Evolutionary conservation across 1,284 basidiomycete genomes (phyloP).

Genomic region (Phellopilus nigrolimitatus): DNA sequence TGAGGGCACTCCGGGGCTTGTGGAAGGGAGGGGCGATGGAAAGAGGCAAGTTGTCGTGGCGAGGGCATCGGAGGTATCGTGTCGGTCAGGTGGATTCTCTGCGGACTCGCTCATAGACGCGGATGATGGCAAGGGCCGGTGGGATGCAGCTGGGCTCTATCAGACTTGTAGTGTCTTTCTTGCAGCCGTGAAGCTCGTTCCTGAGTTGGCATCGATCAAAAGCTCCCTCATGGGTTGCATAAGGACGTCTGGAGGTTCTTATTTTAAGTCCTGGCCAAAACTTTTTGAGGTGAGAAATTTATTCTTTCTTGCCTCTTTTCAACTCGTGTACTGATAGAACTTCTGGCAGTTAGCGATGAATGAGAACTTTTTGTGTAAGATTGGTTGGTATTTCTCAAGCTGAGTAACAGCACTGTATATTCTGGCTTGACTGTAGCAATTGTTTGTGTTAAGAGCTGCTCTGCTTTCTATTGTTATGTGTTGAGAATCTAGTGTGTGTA

Average conservation of each 20-base stretch:
- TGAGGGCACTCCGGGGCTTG: conserved; percentile 33
- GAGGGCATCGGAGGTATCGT: conserved; percentile 27
- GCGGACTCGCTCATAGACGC: background rate
- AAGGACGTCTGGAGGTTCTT: background rate
- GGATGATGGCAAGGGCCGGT: conserved; percentile 10
- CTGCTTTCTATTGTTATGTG: background rate
- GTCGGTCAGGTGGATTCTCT: background rate
- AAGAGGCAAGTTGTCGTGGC: conserved; percentile 54
- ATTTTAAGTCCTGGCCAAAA: background rate
- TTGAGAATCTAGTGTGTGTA: background rate
- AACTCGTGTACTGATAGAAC: background rate
- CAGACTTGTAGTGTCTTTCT: background rate
- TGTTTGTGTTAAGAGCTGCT: background rate
- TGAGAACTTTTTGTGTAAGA: background rate
- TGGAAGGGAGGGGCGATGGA: conserved; percentile 22
- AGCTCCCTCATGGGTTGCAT: background rate
- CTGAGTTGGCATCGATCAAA: background rate
- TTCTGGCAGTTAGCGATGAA: background rate
- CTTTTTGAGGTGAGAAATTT: conserved; percentile 4
- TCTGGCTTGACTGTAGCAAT: background rate
- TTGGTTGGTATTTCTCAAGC: background rate
- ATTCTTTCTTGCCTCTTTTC: background rate
- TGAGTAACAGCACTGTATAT: conserved; percentile 1
- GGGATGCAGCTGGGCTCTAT: background rate
- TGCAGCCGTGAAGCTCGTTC: conserved; percentile 1